phyloP scores from a whole-genome alignment of 495 filamentous ascomycete species.

The Jackrogersella multiformis region DNA sequence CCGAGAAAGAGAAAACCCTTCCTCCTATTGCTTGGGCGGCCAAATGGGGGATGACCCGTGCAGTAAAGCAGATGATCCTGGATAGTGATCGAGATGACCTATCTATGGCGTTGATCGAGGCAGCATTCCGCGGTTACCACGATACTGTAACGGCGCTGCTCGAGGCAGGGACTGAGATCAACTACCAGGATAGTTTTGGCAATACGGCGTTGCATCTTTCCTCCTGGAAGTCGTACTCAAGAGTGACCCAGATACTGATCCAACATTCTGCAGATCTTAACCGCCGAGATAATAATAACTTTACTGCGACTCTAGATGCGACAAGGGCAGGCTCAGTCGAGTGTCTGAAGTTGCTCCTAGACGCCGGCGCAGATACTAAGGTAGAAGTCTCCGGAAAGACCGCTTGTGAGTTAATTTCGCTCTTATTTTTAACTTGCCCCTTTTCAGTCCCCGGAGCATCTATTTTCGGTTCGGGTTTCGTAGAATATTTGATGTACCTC shows the following conservation, averaged over 20 bases:
- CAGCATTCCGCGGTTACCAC: constrained; percentile 18
- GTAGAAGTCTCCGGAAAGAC: constrained; percentile 13
- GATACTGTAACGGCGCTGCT: constrained; percentile 23
- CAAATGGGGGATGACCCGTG: constrained; percentile 2
- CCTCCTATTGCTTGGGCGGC: constrained; percentile 9
- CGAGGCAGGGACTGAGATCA: constrained; percentile 32
- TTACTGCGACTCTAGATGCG: constrained; percentile 1
- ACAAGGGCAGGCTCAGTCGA: constrained; percentile 4
- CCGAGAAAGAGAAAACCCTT: not conserved
- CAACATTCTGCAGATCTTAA: constrained; percentile 7
- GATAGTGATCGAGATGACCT: constrained; percentile 9
- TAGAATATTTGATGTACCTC: not conserved
- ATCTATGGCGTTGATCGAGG: constrained; percentile 5
- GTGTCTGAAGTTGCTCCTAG: constrained; percentile 23
- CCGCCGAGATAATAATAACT: constrained; percentile 4
- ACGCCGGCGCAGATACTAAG: constrained; percentile 16
- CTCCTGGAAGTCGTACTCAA: constrained; percentile 16
- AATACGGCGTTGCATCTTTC: constrained; percentile 25
- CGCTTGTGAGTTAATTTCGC: constrained; percentile 13
- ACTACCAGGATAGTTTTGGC: constrained; percentile 23
- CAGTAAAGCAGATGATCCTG: constrained; percentile 9
- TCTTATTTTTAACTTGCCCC: too few species aligned
- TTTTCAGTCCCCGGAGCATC: too few species aligned
- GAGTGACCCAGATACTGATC: constrained; percentile 15
- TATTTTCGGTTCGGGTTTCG: too few species aligned